Base-by-base conservation (phyloP, 2,329 filamentous ascomycete genomes). In the Clarireedia monteithiana region DNA sequence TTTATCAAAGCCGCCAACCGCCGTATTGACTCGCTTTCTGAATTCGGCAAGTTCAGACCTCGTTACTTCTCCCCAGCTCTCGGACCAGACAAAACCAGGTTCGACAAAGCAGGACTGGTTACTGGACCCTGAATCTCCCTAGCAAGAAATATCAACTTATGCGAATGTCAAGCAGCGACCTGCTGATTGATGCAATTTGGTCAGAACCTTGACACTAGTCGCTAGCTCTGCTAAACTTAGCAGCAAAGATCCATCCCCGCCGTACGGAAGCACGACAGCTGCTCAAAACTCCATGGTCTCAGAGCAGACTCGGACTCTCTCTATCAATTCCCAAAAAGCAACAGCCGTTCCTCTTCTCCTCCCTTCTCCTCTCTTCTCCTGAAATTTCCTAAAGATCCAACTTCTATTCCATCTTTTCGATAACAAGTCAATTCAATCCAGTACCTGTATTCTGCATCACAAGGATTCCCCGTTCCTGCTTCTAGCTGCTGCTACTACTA, bases 401-500 rank as follows among this genome's bases (percentile, higher is more conserved):
- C 40, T 44, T 44, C 17, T 5, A 44, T 44, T 23, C 17, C 10
- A 20, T 44, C 23, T 23, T 44, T 44, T 12, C 40, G n/a, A 23
- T 17, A 23, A 23, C 12, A 44, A 44, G n/a, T 23, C 6, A 48
- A 14, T 39, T 40, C 10, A 10, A 39, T 23, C 23, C 17, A n/a
- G 34, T 23, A 23, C 27, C 30, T 23, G 42, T 15, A 14, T 39
- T 38, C 20, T 47, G 10, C 30, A 34, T 34, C 20, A 2, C 15
- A 5, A 17, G 30, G 17, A 26, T 50, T 39, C 23, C 5, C 20
- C 7, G 30, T 48, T 51, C 20, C 42, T 40, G 27, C 45, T 42
- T 50, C 40, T 23, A 49, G 44, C 30, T 44, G 17, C 45, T 53
- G 42, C 30, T 57, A 27, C n/a, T 54, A 24, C 34, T 30, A 15